These are phyloP conservation scores for Penicillium paxilli DNA, from an alignment of 495 filamentous ascomycete species.

Conservation along the genomic window DNA sequence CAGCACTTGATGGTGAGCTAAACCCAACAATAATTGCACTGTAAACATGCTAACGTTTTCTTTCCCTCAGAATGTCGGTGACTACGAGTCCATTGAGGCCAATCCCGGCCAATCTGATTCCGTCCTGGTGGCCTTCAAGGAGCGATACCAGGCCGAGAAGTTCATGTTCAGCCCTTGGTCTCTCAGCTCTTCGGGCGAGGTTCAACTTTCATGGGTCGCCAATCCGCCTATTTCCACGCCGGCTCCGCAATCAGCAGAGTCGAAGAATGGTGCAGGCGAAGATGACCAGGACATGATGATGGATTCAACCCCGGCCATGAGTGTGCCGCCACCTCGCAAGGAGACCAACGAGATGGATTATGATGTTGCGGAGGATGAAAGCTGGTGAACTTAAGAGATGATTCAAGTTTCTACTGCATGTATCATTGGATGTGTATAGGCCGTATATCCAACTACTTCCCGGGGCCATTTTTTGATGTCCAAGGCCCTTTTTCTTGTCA, in stretches of 20 bases:
- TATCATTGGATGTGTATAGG: background rate
- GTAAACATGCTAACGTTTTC: constrained; percentile 3
- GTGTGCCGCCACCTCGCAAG: constrained; percentile 19
- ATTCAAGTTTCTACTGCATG: background rate
- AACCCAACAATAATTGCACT: constrained; percentile 15
- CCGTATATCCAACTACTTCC: background rate
- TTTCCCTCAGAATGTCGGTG: constrained; percentile 67
- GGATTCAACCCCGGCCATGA: constrained; percentile 26
- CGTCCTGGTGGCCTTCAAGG: constrained; percentile 77
- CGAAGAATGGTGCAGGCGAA: constrained; percentile 30
- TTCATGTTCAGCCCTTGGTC: constrained; percentile 68
- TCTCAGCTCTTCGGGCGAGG: constrained; percentile 72
- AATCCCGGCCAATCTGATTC: constrained; percentile 57
- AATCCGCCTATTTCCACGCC: constrained; percentile 36
- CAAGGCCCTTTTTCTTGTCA: background rate
- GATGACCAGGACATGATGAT: constrained; percentile 40
- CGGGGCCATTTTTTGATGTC: background rate
- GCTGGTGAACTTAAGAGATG: constrained; percentile 23
- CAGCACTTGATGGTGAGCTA: constrained; percentile 83
- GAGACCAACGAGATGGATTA: constrained; percentile 44
- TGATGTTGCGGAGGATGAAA: constrained; percentile 56
- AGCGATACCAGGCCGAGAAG: constrained; percentile 86
- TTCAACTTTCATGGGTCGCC: constrained; percentile 74
- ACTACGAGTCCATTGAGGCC: constrained; percentile 74
- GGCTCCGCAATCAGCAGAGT: constrained; percentile 17